Conservation (phyloP, 495 filamentous ascomycete species). For the Chaetomium cochliodes region DNA sequence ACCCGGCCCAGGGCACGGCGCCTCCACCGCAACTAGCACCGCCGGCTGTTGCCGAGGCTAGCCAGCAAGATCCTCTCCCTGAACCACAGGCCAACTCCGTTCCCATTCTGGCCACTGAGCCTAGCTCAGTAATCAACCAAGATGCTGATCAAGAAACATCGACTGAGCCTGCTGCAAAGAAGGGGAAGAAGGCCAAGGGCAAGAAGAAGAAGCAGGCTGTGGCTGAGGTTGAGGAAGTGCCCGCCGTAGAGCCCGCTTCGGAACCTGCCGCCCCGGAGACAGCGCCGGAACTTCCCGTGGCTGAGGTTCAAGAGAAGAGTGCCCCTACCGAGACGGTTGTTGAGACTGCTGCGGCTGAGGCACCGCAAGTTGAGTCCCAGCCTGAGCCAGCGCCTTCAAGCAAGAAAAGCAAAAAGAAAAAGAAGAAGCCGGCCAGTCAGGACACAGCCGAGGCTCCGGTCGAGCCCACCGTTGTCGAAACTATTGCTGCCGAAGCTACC, state of each 20-base stretch:
- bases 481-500: too few relatives aligned
- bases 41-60: conserved; percentile 12
- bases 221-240: conserved; percentile 18
- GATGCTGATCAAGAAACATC: conserved; percentile 3
- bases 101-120: background rate
- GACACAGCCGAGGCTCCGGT: background rate
- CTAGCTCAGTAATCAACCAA: background rate
- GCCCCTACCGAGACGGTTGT: background rate
- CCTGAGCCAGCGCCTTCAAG: conserved; percentile 19
- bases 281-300: background rate
- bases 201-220: conserved; percentile 38
- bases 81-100: conserved; percentile 8
- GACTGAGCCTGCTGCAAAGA: conserved; percentile 21
- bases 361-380: conserved; percentile 19
- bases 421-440: conserved; percentile 33
- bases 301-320: background rate
- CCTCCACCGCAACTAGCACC: conserved; percentile 5
- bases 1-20: conserved; percentile 9
- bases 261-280: background rate
- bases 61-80: conserved; percentile 5
- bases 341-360: background rate
- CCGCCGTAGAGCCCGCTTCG: conserved; percentile 12
- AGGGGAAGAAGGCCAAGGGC: conserved; percentile 23
- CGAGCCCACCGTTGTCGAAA: background rate
- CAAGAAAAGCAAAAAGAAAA: conserved; percentile 36